These are phyloP conservation scores for Sporothrix protearum DNA, from an alignment of 2,329 filamentous ascomycete genomes.

Conservation along the genomic window DNA sequence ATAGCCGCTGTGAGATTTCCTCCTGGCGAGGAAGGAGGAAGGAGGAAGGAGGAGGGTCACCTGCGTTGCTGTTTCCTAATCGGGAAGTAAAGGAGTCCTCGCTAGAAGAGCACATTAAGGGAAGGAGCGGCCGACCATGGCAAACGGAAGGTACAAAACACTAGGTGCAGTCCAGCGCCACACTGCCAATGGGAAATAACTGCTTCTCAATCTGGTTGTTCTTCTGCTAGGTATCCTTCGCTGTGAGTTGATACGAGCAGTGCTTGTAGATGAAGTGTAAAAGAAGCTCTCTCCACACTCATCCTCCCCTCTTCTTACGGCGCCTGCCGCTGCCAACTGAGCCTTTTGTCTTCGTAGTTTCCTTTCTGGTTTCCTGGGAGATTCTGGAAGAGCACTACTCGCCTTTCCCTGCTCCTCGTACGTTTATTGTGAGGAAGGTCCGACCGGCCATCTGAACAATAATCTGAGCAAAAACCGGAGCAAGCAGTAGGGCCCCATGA, in stretches of 20 bases:
- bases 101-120: background rate
- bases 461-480: background rate
- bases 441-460: background rate
- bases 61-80: conserved; percentile 14
- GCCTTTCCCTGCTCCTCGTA: background rate
- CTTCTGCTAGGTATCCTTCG: background rate
- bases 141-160: background rate
- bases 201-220: background rate
- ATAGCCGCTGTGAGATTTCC: background rate
- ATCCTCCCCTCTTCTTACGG: background rate
- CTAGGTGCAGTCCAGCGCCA: background rate
- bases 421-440: background rate
- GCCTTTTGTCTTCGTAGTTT: background rate
- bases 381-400: background rate
- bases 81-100: background rate
- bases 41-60: background rate
- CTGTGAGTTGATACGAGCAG: background rate
- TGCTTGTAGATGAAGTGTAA: background rate
- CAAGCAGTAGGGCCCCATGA: background rate
- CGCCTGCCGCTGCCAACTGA: conserved; percentile 7
- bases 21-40: background rate
- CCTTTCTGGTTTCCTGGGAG: background rate
- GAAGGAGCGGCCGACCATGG: background rate
- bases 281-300: background rate
- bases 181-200: background rate